Percentiles rank a stretch among this genome's conserved stretches.
phyloP scores from a whole-genome alignment of 2,329 filamentous ascomycete species.

The Keithomyces neogunnii region DNA sequence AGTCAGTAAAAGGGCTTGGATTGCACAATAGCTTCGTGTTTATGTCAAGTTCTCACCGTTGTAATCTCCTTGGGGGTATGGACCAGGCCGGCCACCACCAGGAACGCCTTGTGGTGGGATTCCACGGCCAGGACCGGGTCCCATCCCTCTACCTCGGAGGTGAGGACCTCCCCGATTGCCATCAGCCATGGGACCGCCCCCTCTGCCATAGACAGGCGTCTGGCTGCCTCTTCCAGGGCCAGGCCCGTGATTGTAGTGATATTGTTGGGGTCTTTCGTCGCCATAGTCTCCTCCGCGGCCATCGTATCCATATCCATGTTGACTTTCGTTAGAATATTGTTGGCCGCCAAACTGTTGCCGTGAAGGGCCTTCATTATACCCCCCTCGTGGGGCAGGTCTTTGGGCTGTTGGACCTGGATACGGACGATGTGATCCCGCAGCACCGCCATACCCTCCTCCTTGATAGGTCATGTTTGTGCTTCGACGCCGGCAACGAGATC shows the following conservation, averaged over 20 bases:
- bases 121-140: constrained; percentile 19
- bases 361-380: constrained; percentile 19
- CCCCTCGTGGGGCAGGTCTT: constrained; percentile 26
- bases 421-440: constrained; percentile 35
- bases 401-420: constrained; percentile 38
- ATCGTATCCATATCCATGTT: constrained; percentile 37
- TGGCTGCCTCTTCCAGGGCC: constrained; percentile 31
- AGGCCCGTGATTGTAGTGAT: constrained; percentile 31
- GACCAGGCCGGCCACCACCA: constrained; percentile 3
- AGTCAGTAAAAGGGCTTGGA: background rate
- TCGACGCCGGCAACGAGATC: background rate
- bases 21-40: background rate
- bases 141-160: constrained; percentile 22
- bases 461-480: constrained; percentile 41
- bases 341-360: constrained; percentile 25
- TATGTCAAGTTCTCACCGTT: constrained; percentile 2
- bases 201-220: constrained; percentile 34
- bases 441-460: constrained; percentile 27
- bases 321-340: constrained; percentile 37
- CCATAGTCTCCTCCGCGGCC: constrained; percentile 34
- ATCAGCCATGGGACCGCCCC: constrained; percentile 35
- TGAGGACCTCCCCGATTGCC: constrained; percentile 27
- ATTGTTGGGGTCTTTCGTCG: constrained; percentile 19
- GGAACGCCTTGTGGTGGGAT: constrained; percentile 4
- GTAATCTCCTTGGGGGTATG: constrained; percentile 4